Base-by-base conservation (phyloP, 2,329 filamentous ascomycete species). In the Grosmannia clavigera region DNA sequence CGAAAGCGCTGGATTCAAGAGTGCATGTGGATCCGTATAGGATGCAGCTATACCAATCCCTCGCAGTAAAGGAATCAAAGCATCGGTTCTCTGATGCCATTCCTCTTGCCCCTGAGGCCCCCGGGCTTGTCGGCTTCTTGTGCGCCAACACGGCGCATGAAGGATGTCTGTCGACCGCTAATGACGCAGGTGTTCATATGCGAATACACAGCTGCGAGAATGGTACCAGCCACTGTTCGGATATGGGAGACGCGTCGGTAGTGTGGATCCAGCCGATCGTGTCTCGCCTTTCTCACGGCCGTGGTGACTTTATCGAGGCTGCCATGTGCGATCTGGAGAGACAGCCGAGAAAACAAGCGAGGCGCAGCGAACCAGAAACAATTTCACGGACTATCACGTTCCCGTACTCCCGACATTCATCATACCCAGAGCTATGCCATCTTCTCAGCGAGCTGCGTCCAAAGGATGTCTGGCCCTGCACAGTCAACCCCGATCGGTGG, bases 401-500 rank as follows among this genome's bases (percentile, higher is more conserved):
- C 65, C 89, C 92, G 0, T 96, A 92, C 68, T 92, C 92, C 0
- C 82, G 92, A 1, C 92, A 97, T 70, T 95, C 92, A 0, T 95
- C 90, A 0, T 92, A 94, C 62, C 75, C 77, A 0, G 92, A 96
- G 69, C 79, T 95, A 3, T 87, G 89, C 64, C 73, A 83, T 58
- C 74, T 96, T 0, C 77, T 96, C 1, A 69, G 76, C 3, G 76
- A 78, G 0, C 88, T 96, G 66, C 80, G 75, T 33, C 91, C 91
- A 0, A 82, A 74, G 54, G 90, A 96, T 66, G 76, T 96, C 2
- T 88, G 87, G 75, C 90, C 92, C 0, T 96, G 91, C 68, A 95
- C 90, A 0, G 82, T 87, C 1, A 79, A 90, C 62, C 72, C 79
- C 19, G 66, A 71, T 0, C 73, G 74, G 1, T 96, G 91, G 91